Base-by-base conservation (phyloP, 148 eudicot genomes). In the Rhododendron molle region DNA sequence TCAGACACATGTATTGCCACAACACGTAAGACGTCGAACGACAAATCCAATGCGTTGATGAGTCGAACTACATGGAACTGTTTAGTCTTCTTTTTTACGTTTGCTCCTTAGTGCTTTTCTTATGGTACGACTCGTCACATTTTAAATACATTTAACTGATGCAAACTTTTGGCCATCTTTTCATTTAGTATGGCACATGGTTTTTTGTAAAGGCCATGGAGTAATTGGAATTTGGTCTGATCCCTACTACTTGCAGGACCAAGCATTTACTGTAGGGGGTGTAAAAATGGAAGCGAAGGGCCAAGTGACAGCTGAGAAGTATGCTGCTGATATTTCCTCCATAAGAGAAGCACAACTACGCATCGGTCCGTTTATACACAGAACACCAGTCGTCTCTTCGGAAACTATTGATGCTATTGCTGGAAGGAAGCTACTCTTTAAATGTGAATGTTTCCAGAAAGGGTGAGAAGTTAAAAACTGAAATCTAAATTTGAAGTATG, bases 401-500 rank as follows among this genome's bases (percentile, higher is more conserved):
- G 94, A 94, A 83, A 94, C 98, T 69, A 87, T 97, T 34, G 85
- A 93, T 87, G 89, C 88, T 52, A 85, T 95, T 44, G 88, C 98
- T 81, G 98, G 98, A 82, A 95, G 94, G 88, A 93, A 88, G 82
- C 91, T 97, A 81, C 82, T 88, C 47, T 97, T 97, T 79, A 97
- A 97, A 89, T 97, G 99, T 90, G 99, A 97, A 92, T 92, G 98
- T 83, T 97, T 97, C 84, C 99, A 97, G 83, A 97, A 95, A 87
- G 99, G 99, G 98, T 97, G 87, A 91, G 96, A 83, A 81, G 73
- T 69, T 58, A 50, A 62, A 40, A 13, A 2, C 23, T 32, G 10
- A 18, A 18, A 44, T 32, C 1, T 18, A 47, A 20, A 23, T 47
- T 14, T 18, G 69, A 73, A 46, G n/a, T 46, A 40, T 23, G 12